Evolutionary conservation across 2,329 filamentous ascomycete species (phyloP).

Genomic region (Ascochyta viciae-villosae): DNA sequence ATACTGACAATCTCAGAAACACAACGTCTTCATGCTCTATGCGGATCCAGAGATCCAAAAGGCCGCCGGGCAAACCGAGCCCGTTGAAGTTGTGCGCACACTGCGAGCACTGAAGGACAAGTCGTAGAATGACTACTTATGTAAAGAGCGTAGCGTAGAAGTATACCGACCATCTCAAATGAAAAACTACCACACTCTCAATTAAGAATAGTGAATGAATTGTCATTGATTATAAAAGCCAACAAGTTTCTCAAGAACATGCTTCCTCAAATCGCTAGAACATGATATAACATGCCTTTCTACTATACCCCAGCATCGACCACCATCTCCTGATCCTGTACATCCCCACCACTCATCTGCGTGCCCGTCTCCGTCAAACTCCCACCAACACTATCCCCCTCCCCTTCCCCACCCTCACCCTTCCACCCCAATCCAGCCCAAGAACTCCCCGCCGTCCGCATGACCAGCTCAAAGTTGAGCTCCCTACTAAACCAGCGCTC

Average conservation of each 20-base stretch:
- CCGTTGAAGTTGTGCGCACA: slow-evolving; percentile 83
- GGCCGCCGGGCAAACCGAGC: slow-evolving; percentile 79
- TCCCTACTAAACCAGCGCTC: slow-evolving; percentile 75
- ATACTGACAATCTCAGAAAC: slow-evolving; percentile 62
- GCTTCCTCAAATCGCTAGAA: not conserved
- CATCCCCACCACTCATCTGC: not conserved
- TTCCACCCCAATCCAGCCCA: slow-evolving; percentile 50
- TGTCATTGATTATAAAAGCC: too few species aligned
- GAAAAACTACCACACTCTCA: not conserved
- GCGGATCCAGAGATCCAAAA: slow-evolving; percentile 85
- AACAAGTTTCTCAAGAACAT: too few species aligned
- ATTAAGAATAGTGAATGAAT: not conserved
- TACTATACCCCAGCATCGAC: not conserved
- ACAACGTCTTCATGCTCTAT: slow-evolving; percentile 97
- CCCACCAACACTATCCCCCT: not conserved
- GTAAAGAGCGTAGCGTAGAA: not conserved
- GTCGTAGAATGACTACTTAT: slow-evolving; percentile 27
- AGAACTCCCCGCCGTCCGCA: slow-evolving; percentile 63
- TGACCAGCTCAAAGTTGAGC: slow-evolving; percentile 67
- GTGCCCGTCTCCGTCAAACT: slow-evolving; percentile 7
- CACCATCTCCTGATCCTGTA: not conserved
- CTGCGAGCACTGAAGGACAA: slow-evolving; percentile 89
- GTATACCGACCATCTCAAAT: not conserved
- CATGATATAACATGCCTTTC: not conserved
- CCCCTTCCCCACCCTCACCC: slow-evolving; percentile 8